Conservation (phyloP, 2,329 filamentous ascomycete genomes). For the Xylariaceae sp. region DNA sequence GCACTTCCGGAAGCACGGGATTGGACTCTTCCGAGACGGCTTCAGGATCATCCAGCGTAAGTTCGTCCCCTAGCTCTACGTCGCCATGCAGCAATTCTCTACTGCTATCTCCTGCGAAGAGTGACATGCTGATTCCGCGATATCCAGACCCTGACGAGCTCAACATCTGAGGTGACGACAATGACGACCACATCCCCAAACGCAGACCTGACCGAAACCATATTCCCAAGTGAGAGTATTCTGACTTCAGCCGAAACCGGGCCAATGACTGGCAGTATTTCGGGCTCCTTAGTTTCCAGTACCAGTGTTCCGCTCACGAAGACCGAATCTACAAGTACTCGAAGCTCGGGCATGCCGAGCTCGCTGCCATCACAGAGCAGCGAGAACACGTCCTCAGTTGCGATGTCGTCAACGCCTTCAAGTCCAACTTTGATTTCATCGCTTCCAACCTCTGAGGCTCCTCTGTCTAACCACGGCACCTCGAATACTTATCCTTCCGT, state of each 20-base stretch:
- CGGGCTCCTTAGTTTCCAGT: constrained; percentile 5
- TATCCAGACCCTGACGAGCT: constrained; percentile 14
- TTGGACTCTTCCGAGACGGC: not conserved
- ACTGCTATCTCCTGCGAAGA: not conserved
- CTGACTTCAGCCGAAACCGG: constrained; percentile 24
- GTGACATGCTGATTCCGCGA: constrained; percentile 5
- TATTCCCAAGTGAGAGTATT: constrained; percentile 21
- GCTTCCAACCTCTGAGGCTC: not conserved
- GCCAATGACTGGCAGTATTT: constrained; percentile 22
- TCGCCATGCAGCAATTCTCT: not conserved
- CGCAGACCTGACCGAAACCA: constrained; percentile 20
- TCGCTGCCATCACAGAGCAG: constrained; percentile 13
- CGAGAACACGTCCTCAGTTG: not conserved
- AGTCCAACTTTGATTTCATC: not conserved
- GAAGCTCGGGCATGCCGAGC: not conserved
- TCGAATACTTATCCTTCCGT: constrained; percentile 5
- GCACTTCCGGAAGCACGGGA: not conserved
- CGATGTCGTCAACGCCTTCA: constrained; percentile 2
- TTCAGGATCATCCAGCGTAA: constrained; percentile 10
- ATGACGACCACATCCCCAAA: constrained; percentile 21
- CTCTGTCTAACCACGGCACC: constrained; percentile 1
- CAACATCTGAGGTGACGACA: constrained; percentile 16
- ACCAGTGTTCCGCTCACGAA: constrained; percentile 11
- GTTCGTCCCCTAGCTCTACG: not conserved
- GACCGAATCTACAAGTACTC: not conserved